These are phyloP conservation scores for Kuraishia hungarica DNA, from an alignment of 805 yeast genomes.

Conservation along the genomic window DNA sequence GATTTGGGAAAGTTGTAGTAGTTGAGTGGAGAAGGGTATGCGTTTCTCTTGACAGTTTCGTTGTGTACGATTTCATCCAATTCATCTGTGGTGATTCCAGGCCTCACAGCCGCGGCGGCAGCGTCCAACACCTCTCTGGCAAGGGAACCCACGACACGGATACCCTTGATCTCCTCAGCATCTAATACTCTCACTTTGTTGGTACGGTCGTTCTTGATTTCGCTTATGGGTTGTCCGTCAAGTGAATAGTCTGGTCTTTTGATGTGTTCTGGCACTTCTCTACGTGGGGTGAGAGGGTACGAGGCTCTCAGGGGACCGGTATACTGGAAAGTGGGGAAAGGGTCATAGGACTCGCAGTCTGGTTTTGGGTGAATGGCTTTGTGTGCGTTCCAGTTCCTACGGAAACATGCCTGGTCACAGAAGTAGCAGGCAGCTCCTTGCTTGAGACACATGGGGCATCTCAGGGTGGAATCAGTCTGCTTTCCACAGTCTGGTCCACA, in stretches of 20 bases:
- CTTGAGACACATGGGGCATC: slow-evolving; percentile 90
- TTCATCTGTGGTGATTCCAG: slow-evolving; percentile 92
- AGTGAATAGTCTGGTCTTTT: slow-evolving; percentile 76
- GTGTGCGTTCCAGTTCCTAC: slow-evolving; percentile 62
- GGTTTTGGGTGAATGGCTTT: slow-evolving; percentile 65
- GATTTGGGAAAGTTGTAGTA: slow-evolving; percentile 91
- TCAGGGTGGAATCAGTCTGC: slow-evolving; percentile 61
- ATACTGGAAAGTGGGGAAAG: slow-evolving; percentile 73
- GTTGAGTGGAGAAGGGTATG: slow-evolving; percentile 92
- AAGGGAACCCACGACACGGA: slow-evolving; percentile 64
- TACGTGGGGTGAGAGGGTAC: slow-evolving; percentile 73
- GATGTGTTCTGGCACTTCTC: slow-evolving; percentile 65
- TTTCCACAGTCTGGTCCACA: slow-evolving; percentile 83
- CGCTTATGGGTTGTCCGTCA: slow-evolving; percentile 72
- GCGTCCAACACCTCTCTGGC: slow-evolving; percentile 87
- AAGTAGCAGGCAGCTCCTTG: slow-evolving; percentile 53
- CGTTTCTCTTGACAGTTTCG: slow-evolving; percentile 80
- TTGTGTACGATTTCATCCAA: slow-evolving; percentile 79
- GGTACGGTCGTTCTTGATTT: slow-evolving; percentile 62
- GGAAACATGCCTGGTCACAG: slow-evolving; percentile 81
- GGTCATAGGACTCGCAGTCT: slow-evolving; percentile 61
- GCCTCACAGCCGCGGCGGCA: slow-evolving; percentile 75
- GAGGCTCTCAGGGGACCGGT: slow-evolving; percentile 69
- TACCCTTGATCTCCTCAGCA: slow-evolving; percentile 62
- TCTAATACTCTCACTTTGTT: slow-evolving; percentile 56